Evolutionary conservation across 768 basidiomycete species (phyloP).

Genomic region (Daedaleopsis nitida): DNA sequence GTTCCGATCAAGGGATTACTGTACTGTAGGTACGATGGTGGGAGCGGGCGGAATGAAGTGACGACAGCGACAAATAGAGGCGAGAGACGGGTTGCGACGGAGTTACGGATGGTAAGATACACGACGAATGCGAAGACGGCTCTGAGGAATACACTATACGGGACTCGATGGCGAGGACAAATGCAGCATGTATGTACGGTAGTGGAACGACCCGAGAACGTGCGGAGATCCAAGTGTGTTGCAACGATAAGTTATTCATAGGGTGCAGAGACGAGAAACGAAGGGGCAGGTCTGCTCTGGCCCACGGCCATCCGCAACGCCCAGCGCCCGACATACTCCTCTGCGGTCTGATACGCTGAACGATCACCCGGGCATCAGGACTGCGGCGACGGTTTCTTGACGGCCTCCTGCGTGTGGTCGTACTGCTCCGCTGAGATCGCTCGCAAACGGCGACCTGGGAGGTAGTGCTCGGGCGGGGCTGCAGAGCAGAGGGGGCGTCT

Average conservation of each 20-base stretch:
- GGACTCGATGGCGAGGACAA: background rate
- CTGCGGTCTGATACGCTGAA: background rate
- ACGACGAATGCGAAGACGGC: background rate
- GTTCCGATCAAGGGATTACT: too few relatives aligned
- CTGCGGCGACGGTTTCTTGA: too few relatives aligned
- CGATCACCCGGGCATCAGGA: too few relatives aligned
- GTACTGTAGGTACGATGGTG: background rate
- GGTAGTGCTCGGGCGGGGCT: too few relatives aligned
- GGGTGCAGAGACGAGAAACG: background rate
- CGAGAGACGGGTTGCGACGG: background rate
- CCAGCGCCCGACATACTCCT: background rate
- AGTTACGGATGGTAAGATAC: background rate
- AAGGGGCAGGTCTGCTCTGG: background rate
- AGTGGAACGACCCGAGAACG: background rate
- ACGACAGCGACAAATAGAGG: background rate
- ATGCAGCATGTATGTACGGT: background rate
- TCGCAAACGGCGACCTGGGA: too few relatives aligned
- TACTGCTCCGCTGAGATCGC: too few relatives aligned
- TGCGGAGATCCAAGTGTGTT: background rate
- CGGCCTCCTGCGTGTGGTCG: too few relatives aligned
- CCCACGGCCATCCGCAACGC: background rate
- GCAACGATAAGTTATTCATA: background rate
- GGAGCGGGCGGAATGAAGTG: background rate
- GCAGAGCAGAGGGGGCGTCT: too few relatives aligned
- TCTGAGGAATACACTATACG: background rate